A percentile compares a stretch with the other conserved stretches of the same genome.
These are phyloP conservation scores for Candida khao-thaluensis DNA, from an alignment of 805 yeast genomes.

Conservation along the genomic window DNA sequence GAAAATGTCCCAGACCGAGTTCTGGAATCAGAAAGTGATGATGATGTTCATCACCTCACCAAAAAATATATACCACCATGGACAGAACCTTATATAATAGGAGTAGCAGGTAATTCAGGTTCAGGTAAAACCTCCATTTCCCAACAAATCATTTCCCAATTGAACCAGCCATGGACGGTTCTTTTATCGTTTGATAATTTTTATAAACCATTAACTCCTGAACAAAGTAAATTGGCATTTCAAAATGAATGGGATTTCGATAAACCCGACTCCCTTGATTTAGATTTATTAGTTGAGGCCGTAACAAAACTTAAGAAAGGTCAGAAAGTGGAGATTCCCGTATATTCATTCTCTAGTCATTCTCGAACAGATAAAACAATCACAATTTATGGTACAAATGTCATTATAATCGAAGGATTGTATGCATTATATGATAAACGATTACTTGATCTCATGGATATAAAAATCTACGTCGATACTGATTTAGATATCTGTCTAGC, in stretches of 20 bases:
- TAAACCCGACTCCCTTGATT: constrained; percentile 78
- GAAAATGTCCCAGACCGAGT: no score
- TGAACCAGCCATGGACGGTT: constrained; percentile 93
- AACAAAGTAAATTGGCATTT: constrained; percentile 64
- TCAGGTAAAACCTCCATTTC: constrained; percentile 96
- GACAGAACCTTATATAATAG: constrained; percentile 48
- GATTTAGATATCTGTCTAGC: constrained; percentile 92
- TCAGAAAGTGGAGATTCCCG: constrained; percentile 40
- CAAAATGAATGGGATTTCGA: constrained; percentile 80
- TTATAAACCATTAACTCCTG: constrained; percentile 69
- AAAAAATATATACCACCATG: constrained; percentile 38
- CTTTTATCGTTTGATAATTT: constrained; percentile 87
- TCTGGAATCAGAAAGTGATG: no score
- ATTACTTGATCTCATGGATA: constrained; percentile 72
- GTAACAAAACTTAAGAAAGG: constrained; percentile 72
- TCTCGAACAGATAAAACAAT: constrained; percentile 62
- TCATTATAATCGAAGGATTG: constrained; percentile 88
- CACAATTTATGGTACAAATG: constrained; percentile 90
- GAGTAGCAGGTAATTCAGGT: constrained; percentile 53
- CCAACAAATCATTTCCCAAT: constrained; percentile 68
- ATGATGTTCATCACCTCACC: constrained; percentile 7
- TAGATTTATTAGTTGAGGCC: constrained; percentile 65
- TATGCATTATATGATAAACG: constrained; percentile 75
- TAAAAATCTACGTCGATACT: constrained; percentile 89
- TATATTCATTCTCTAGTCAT: constrained; percentile 67